Base-by-base conservation (phyloP, 371 early-diverging fungal genomes). In the Ordospora colligata region DNA sequence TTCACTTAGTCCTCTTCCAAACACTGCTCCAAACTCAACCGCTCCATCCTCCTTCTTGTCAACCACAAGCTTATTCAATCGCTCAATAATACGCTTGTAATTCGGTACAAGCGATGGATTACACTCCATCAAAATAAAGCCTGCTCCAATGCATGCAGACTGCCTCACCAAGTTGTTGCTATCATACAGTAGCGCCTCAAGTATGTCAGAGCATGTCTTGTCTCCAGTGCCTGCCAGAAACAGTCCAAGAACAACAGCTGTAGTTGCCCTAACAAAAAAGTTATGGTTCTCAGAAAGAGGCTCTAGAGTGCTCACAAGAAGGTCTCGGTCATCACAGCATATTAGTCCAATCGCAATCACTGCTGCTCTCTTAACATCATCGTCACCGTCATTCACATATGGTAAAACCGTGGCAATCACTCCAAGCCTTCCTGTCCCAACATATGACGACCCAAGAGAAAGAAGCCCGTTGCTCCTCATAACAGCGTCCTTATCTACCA, bases 161-260 rank as follows among this genome's bases (percentile, higher is more conserved):
- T 99, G 98, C 37, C 94, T 88, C 1, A 99, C 99, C 86, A 90
- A 96, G 80, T 95, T 94, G 27, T 92, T 91, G 19, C 90, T 87
- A 79, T 99, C 99, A 85, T 94, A 93, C 50, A 91, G 89, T 90
- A 97, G 90, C 21, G 94, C 95, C 83, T 97, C 96, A 54, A 99
- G 86, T n/a, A 97, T 84, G 53, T 90, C 91, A 19, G 37, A 27
- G 12, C 40, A 40, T 77, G 93, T 92, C 73, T 87, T 81, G 68
- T 90, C 87, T 5, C 94, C 96, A 11, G 95, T 93, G 27, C 94
- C 94, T 7, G 94, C 93, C 58, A 94, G 93, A 17, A 95, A 91
- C 82, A 99, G 94, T 74, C 98, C 99, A 43, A 99, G 87, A 17
- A 94, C 94, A 51, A 97, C 82, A 37, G 94, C 91, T 32, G 94